Evolutionary conservation across 2,329 filamentous ascomycete genomes (phyloP).

Genomic region (Triangularia setosa): DNA sequence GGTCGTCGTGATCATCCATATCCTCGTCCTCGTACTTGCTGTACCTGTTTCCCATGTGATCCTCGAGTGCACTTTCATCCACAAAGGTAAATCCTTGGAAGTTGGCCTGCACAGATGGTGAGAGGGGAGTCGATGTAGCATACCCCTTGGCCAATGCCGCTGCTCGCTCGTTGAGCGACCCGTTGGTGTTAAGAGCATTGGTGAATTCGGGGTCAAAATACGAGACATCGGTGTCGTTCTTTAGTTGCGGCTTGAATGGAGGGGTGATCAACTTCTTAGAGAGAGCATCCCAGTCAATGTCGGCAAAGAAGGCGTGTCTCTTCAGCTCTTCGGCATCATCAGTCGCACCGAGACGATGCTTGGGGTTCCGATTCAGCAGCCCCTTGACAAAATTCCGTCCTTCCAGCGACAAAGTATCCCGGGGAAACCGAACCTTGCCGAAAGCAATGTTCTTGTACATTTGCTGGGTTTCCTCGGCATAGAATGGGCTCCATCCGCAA

Average conservation of each 20-base stretch:
- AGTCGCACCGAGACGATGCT: conserved; percentile 86
- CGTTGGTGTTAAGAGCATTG: conserved; percentile 81
- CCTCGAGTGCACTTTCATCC: conserved; percentile 93
- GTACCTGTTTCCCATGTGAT: conserved; percentile 62
- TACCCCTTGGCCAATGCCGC: conserved; percentile 81
- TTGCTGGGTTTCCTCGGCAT: conserved; percentile 97
- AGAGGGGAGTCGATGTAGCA: conserved; percentile 85
- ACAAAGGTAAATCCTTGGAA: conserved; percentile 99
- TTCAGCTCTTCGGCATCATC: conserved; percentile 93
- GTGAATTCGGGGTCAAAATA: conserved; percentile 99
- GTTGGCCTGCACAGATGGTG: conserved; percentile 93
- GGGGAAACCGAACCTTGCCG: conserved; percentile 93
- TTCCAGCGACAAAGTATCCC: conserved; percentile 90
- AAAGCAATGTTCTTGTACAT: conserved; percentile 99
- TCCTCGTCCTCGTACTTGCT: conserved; percentile 52
- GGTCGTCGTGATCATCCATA: conserved; percentile 52
- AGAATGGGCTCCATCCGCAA: conserved; percentile 98
- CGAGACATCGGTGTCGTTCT: conserved; percentile 91
- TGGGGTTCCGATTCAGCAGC: conserved; percentile 91
- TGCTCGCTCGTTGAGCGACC: conserved; percentile 86
- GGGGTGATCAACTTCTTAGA: conserved; percentile 89
- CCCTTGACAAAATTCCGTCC: conserved; percentile 98
- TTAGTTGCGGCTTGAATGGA: conserved; percentile 96
- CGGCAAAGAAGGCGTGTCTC: conserved; percentile 87
- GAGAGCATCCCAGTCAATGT: conserved; percentile 88